A percentile compares a stretch with the other conserved stretches of the same genome.
Conservation (phyloP, 1,284 basidiomycete genomes). For the Apiotrichum siamense region DNA sequence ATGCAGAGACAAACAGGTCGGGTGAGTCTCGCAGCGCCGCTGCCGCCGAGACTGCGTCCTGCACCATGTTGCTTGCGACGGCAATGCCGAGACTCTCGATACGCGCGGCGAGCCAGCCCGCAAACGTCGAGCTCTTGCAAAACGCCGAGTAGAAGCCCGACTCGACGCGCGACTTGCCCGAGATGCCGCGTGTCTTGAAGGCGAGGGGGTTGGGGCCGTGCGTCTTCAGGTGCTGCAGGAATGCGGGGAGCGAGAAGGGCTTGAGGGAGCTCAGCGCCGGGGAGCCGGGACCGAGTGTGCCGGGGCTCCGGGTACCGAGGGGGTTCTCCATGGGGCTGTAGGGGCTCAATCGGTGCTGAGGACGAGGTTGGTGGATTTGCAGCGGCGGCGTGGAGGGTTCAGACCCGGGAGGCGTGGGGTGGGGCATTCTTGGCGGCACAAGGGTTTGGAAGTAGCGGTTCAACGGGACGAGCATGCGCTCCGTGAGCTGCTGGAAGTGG, state of each 20-base stretch:
- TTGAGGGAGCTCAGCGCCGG: conserved; percentile 49
- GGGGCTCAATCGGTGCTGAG: not conserved
- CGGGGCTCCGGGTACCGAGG: not conserved
- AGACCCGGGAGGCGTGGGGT: too few species aligned
- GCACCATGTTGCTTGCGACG: conserved; percentile 16
- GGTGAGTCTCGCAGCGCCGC: not conserved
- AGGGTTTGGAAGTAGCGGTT: conserved; percentile 88
- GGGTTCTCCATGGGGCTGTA: not conserved
- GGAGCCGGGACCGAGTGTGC: conserved; percentile 4
- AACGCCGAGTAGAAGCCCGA: conserved; percentile 46
- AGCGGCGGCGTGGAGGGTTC: conserved; percentile 13
- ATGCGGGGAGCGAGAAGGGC: conserved; percentile 71
- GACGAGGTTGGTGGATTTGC: not conserved
- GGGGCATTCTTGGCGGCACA: conserved; percentile 62
- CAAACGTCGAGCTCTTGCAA: conserved; percentile 43
- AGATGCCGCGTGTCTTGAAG: conserved; percentile 54
- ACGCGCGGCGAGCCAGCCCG: conserved; percentile 39
- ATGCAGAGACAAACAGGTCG: not conserved
- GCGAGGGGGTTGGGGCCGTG: conserved; percentile 66
- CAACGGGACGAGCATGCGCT: conserved; percentile 81
- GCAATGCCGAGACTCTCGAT: conserved; percentile 34
- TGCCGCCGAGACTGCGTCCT: not conserved
- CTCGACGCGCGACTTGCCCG: conserved; percentile 42
- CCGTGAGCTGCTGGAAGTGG: conserved; percentile 83
- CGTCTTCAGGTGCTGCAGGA: conserved; percentile 73